Percentiles rank a stretch among this genome's conserved stretches.
Evolutionary conservation across 2,329 filamentous ascomycete species (phyloP).

Genomic region (Venturia effusa): DNA sequence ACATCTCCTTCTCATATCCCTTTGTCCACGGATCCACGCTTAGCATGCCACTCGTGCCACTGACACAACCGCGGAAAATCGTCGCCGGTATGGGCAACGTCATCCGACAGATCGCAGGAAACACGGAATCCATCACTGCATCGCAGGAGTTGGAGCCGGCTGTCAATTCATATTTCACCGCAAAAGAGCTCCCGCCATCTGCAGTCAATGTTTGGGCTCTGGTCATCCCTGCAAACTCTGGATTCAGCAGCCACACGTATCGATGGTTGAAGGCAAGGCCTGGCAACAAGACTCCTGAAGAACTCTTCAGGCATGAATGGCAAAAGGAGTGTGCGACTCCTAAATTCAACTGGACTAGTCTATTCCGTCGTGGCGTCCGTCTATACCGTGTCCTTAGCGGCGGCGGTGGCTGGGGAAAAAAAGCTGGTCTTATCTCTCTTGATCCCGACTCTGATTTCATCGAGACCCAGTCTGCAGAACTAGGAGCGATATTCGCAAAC

Average conservation of each 20-base stretch:
- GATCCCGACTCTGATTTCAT: conserved; percentile 43
- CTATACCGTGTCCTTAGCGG: conserved; percentile 56
- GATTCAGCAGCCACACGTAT: no score
- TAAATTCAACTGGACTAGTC: background rate
- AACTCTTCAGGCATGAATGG: background rate
- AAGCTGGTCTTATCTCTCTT: conserved; percentile 66
- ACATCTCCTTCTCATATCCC: background rate
- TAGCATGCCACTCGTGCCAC: conserved; percentile 42
- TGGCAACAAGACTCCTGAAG: background rate
- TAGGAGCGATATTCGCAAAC: background rate
- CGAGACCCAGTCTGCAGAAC: conserved; percentile 11
- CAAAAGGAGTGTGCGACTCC: background rate
- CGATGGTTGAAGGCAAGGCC: background rate
- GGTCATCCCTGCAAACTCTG: conserved; percentile 38
- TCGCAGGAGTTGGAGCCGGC: conserved; percentile 60
- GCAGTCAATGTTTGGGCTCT: conserved; percentile 64
- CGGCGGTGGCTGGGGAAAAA: conserved; percentile 74
- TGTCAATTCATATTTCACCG: conserved; percentile 48
- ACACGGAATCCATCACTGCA: conserved; percentile 44
- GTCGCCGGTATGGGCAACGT: conserved; percentile 67
- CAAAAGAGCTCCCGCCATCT: conserved; percentile 27
- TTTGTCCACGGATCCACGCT: background rate
- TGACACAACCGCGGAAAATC: conserved; percentile 54
- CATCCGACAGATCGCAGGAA: conserved; percentile 45
- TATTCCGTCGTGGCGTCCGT: conserved; percentile 21